These are phyloP conservation scores for Persicaria tinctoria DNA, from an alignment of 148 eudicot genomes.

Conservation along the genomic window DNA sequence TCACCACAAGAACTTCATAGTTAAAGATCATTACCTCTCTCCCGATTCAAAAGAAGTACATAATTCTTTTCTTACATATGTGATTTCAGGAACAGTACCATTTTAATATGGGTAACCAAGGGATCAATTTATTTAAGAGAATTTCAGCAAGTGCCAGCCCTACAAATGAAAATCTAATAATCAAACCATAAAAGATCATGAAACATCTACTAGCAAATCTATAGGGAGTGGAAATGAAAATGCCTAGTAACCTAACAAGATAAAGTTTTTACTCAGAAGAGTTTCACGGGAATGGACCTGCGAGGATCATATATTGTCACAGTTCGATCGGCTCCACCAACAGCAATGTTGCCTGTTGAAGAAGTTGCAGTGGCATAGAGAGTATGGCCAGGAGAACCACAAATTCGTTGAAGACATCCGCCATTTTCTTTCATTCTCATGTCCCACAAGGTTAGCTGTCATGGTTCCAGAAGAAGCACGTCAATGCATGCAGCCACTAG, in stretches of 20 bases:
- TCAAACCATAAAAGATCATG: neutral
- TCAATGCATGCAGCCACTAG: neutral
- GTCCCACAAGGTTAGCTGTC: slow-evolving; percentile 70
- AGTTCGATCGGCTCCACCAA: slow-evolving; percentile 67
- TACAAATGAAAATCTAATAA: neutral
- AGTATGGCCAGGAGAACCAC: slow-evolving; percentile 54
- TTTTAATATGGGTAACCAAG: too few species aligned
- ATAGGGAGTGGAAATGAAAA: neutral
- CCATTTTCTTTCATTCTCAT: slow-evolving; percentile 69
- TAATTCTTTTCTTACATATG: neutral
- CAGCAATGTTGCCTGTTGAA: slow-evolving; percentile 50
- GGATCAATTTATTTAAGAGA: too few species aligned
- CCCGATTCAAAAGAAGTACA: neutral
- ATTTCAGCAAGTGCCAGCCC: neutral
- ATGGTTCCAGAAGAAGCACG: slow-evolving; percentile 9
- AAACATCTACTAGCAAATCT: neutral
- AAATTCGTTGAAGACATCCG: slow-evolving; percentile 55
- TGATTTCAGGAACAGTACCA: neutral
- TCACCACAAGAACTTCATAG: neutral
- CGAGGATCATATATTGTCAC: slow-evolving; percentile 70
- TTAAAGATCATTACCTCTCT: neutral
- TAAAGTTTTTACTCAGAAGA: neutral
- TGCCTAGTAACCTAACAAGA: neutral
- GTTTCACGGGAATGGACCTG: slow-evolving; percentile 31
- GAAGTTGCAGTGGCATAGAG: slow-evolving; percentile 50